phyloP scores from a whole-genome alignment of 768 basidiomycete species.

The Mycena vitilis region DNA sequence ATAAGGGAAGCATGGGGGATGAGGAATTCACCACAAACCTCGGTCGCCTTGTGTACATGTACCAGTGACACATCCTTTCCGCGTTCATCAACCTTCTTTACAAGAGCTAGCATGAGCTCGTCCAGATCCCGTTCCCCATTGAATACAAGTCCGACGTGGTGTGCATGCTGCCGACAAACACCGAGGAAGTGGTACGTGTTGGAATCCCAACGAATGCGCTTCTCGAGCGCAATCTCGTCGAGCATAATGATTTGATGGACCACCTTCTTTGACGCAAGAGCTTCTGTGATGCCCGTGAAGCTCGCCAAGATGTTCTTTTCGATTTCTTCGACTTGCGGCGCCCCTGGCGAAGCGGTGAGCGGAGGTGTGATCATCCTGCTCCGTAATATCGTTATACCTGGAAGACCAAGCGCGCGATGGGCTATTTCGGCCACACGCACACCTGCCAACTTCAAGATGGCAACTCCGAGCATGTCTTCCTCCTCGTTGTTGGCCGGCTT shows the following conservation, averaged over 20 bases:
- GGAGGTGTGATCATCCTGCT: conserved; percentile 32
- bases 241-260: conserved; percentile 43
- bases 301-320: conserved; percentile 32
- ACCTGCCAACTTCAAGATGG: conserved; percentile 41
- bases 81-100: background rate
- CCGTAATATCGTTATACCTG: conserved; percentile 32
- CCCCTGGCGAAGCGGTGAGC: conserved; percentile 31
- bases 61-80: conserved; percentile 3
- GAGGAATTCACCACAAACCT: background rate
- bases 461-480: conserved; percentile 36
- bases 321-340: conserved; percentile 33
- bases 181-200: conserved; percentile 43
- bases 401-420: conserved; percentile 37
- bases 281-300: conserved; percentile 27
- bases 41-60: conserved; percentile 1
- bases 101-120: conserved; percentile 15
- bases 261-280: conserved; percentile 17
- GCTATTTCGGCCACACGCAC: conserved; percentile 37
- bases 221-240: conserved; percentile 45
- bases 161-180: conserved; percentile 43
- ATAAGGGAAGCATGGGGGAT: background rate
- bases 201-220: conserved; percentile 41
- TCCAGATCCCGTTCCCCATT: conserved; percentile 37
- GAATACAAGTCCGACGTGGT: conserved; percentile 34
- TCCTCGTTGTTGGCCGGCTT: conserved; percentile 38